Conservation (phyloP, 2,329 filamentous ascomycete species). For the Paecilomyces sp. region DNA sequence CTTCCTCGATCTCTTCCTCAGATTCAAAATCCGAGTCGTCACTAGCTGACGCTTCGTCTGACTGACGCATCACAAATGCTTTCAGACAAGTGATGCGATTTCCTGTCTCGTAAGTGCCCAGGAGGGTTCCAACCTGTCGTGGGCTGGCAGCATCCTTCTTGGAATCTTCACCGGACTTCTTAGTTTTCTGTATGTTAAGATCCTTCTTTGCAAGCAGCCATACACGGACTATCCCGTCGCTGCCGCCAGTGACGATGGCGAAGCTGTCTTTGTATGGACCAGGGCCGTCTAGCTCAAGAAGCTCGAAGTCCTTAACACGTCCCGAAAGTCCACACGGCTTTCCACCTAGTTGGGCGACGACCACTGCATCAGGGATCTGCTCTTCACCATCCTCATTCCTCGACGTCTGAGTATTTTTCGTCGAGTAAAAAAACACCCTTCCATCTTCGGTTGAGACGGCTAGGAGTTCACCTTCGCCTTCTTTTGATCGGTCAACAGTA, state of each 20-base stretch:
- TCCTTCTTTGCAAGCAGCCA: constrained; percentile 53
- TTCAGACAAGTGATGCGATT: constrained; percentile 85
- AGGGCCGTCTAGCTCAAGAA: constrained; percentile 44
- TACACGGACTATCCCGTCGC: constrained; percentile 75
- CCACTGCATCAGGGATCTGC: constrained; percentile 51
- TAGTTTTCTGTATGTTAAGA: constrained; percentile 13
- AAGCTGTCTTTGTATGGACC: constrained; percentile 30
- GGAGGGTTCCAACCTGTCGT: constrained; percentile 54
- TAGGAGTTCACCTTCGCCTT: constrained; percentile 52
- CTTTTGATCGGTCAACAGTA: constrained; percentile 32
- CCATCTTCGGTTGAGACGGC: constrained; percentile 87
- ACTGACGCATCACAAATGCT: constrained; percentile 75
- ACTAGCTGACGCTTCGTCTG: constrained; percentile 46
- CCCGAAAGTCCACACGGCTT: constrained; percentile 57
- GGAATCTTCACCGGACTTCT: constrained; percentile 12
- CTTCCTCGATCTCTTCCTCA: constrained; percentile 19
- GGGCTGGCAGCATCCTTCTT: constrained; percentile 8
- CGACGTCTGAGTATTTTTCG: constrained; percentile 38
- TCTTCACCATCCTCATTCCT: constrained; percentile 41
- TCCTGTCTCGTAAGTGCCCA: constrained; percentile 75
- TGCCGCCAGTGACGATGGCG: constrained; percentile 67
- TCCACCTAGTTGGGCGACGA: constrained; percentile 73
- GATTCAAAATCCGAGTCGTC: constrained; percentile 52
- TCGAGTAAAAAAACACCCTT: constrained; percentile 74
- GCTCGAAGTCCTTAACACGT: constrained; percentile 82